These are phyloP conservation scores for Kuraishia capsulata DNA, from an alignment of 805 yeast species.

Conservation along the genomic window DNA sequence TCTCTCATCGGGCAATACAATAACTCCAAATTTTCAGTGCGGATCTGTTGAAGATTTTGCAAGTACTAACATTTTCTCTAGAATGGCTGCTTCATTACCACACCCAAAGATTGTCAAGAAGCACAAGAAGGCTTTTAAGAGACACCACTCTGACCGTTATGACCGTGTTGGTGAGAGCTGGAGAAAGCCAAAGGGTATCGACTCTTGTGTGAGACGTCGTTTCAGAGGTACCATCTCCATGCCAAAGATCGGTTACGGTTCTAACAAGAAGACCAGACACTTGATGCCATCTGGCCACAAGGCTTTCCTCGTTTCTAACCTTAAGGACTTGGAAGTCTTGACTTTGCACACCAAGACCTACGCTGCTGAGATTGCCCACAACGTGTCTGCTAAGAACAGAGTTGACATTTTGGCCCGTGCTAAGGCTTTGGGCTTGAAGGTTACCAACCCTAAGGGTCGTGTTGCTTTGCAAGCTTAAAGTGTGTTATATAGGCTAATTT, in stretches of 20 bases:
- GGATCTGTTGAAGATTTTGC: no score
- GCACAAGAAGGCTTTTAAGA: constrained; percentile 98
- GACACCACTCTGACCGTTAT: constrained; percentile 99
- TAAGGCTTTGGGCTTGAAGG: constrained; percentile 96
- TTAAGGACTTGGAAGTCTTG: constrained; percentile 88
- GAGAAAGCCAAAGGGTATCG: constrained; percentile 99
- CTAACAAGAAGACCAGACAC: constrained; percentile 97
- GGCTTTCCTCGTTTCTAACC: constrained; percentile 88
- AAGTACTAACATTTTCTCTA: constrained; percentile 9
- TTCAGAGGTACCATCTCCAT: constrained; percentile 99
- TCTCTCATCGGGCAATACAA: no score
- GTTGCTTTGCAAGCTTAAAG: constrained; percentile 92
- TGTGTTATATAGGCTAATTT: no score
- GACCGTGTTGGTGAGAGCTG: constrained; percentile 97
- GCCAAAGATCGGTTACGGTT: constrained; percentile 99
- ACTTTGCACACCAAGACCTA: constrained; percentile 95
- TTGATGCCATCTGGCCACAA: constrained; percentile 97
- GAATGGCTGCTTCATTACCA: constrained; percentile 95
- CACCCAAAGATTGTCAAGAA: constrained; percentile 99
- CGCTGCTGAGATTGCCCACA: constrained; percentile 99
- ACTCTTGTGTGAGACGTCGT: constrained; percentile 99
- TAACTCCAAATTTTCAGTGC: no score
- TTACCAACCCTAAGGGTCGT: constrained; percentile 99
- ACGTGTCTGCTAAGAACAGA: constrained; percentile 97
- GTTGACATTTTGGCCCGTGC: constrained; percentile 94